Base-by-base conservation (phyloP, 495 filamentous ascomycete genomes). In the Aspergillus homomorphus region DNA sequence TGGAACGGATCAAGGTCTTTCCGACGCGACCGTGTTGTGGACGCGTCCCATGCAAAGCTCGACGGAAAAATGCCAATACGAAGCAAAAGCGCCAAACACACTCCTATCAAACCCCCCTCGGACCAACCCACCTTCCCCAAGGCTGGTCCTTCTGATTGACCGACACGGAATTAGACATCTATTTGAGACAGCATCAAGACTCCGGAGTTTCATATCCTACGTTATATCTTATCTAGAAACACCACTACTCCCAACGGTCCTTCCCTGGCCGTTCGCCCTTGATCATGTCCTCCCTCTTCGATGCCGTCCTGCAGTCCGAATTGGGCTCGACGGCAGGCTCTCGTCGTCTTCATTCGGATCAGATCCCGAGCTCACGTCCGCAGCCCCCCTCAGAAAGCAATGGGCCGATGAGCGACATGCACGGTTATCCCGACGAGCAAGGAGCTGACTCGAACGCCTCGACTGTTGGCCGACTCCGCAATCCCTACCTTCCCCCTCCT, bases 401-500 rank as follows among this genome's bases (percentile, higher is more conserved):
- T 73, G 79, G 75, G 20, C 80, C 78, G 10, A 77, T 78, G 73
- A 82, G 80, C 59, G 80, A 82, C 68, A 73, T 75, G 57, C 74
- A 82, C 59, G 62, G 63, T 44, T 78, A 80, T 51, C 80, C 84
- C 4, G 86, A 89, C 62, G 86, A 89, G 65, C 83, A 85, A 56
- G 73, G 87, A 4, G 81, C 85, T 6, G 84, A 80, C 10, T 61
- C 75, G 5, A 74, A 77, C 58, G 77, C 74, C 28, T 80, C 80
- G 30, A 82, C 83, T 33, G 70, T 85, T 33, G 82, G 80, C 44
- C 77, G 87, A 58, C 71, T 82, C 45, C 80, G 78, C 53, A 86
- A 83, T 66, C 78, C 80, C 21, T 81, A 83, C 57, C 82, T 87
- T 51, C 72, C 82, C 42, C 80, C 83, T 51, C 85, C 97, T 45